Conservation (phyloP, 2,329 filamentous ascomycete genomes). For the Sporothrix brunneoviolacea region DNA sequence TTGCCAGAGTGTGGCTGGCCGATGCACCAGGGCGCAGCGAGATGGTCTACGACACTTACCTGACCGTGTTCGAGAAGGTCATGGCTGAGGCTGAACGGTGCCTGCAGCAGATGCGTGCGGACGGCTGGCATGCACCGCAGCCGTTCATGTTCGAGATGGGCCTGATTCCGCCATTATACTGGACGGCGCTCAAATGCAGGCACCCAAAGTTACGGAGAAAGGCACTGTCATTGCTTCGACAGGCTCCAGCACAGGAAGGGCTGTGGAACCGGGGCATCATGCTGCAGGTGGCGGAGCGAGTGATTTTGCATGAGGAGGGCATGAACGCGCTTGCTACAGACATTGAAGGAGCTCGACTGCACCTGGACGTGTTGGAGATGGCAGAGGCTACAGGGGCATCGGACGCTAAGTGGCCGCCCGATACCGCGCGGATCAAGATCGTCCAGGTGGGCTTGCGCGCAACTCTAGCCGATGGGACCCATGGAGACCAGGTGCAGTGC, state of each 20-base stretch:
- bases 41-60: background rate
- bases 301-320: background rate
- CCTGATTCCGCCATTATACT: conserved; percentile 2
- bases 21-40: background rate
- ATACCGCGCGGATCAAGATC: background rate
- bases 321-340: no score
- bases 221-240: background rate
- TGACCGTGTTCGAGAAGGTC: background rate
- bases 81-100: background rate
- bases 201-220: background rate
- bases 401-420: no score
- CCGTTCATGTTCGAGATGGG: conserved; percentile 9
- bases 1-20: background rate
- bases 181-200: background rate
- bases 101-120: background rate
- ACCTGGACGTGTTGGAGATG: no score
- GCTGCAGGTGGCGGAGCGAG: conserved; percentile 2
- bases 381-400: no score
- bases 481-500: background rate
- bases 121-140: no score
- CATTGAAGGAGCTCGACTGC: no score
- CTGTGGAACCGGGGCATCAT: conserved; percentile 2
- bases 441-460: background rate
- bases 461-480: background rate
- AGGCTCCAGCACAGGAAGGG: background rate